A percentile compares a stretch with the other conserved stretches of the same genome.
Conservation (phyloP, 1,139 yeast species). For the Zygosaccharomyces sapae region DNA sequence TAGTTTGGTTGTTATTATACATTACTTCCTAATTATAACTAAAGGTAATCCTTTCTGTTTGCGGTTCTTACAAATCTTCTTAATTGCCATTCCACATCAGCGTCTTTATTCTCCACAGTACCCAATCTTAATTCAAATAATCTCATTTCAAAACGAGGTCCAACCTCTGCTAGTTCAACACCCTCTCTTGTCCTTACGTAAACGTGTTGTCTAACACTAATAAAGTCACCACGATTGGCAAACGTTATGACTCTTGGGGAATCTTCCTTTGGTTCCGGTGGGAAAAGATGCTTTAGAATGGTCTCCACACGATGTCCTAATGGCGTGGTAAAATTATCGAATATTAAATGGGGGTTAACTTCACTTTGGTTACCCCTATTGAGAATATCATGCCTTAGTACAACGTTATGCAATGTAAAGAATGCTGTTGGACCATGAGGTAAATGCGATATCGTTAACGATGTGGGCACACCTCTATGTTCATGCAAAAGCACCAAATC, state of each 20-base stretch:
- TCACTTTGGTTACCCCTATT: constrained; percentile 86
- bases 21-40: constrained; percentile 7
- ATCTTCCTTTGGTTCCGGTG: constrained; percentile 94
- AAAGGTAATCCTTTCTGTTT: constrained; percentile 81
- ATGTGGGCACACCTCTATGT: constrained; percentile 97
- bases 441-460: constrained; percentile 86
- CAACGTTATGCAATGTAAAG: constrained; percentile 91
- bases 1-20: background rate
- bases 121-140: constrained; percentile 84
- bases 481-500: constrained; percentile 87
- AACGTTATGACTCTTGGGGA: constrained; percentile 86
- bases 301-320: constrained; percentile 81
- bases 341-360: constrained; percentile 88
- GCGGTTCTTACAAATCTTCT: constrained; percentile 93
- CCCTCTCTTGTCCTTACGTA: constrained; percentile 84
- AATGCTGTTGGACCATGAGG: constrained; percentile 98
- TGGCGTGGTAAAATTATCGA: constrained; percentile 82
- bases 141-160: constrained; percentile 98
- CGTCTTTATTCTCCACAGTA: constrained; percentile 89
- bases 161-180: constrained; percentile 92
- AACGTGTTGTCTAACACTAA: constrained; percentile 91
- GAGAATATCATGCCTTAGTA: constrained; percentile 85
- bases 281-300: constrained; percentile 81
- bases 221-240: constrained; percentile 84
- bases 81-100: constrained; percentile 96